A percentile compares a stretch with the other conserved stretches of the same genome.
Evolutionary conservation across 176 grass and related monocot species (phyloP).

Genomic region (Aegilops bicornis): DNA sequence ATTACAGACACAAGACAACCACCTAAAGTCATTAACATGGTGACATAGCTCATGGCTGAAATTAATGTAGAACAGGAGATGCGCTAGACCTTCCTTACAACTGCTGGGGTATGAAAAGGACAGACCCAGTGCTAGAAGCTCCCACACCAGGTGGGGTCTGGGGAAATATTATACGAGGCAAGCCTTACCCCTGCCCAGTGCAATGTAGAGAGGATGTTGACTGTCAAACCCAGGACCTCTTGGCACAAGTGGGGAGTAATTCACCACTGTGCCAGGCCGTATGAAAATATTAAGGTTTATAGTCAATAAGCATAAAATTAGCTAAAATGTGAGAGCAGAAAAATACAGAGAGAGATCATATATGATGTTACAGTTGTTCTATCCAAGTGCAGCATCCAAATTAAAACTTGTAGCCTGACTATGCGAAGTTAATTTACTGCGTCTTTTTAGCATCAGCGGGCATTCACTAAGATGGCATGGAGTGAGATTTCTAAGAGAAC

Average conservation of each 20-base stretch:
- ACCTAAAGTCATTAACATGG: background rate
- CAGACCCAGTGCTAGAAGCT: too few species aligned
- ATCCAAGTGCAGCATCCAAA: background rate
- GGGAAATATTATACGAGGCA: too few species aligned
- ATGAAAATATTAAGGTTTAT: background rate
- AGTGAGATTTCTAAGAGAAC: background rate
- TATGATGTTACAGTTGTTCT: constrained; percentile 6
- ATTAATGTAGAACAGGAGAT: constrained; percentile 13
- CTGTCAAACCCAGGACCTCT: too few species aligned
- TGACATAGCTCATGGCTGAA: background rate
- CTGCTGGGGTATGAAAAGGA: background rate
- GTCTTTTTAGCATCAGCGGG: background rate
- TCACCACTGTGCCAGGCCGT: too few species aligned
- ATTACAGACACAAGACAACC: background rate
- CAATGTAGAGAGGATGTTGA: too few species aligned
- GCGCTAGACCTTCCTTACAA: background rate
- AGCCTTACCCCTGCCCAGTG: too few species aligned
- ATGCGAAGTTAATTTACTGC: background rate
- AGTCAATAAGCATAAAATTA: background rate
- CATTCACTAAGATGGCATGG: constrained; percentile 8
- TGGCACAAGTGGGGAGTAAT: too few species aligned
- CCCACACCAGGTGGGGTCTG: too few species aligned
- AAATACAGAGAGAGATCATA: background rate
- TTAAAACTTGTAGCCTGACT: background rate
- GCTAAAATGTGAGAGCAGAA: background rate